A percentile compares a stretch with the other conserved stretches of the same genome.
Evolutionary conservation across 192 early-diverging fungal genomes (phyloP).

Genomic region (Rhizophagus clarus): DNA sequence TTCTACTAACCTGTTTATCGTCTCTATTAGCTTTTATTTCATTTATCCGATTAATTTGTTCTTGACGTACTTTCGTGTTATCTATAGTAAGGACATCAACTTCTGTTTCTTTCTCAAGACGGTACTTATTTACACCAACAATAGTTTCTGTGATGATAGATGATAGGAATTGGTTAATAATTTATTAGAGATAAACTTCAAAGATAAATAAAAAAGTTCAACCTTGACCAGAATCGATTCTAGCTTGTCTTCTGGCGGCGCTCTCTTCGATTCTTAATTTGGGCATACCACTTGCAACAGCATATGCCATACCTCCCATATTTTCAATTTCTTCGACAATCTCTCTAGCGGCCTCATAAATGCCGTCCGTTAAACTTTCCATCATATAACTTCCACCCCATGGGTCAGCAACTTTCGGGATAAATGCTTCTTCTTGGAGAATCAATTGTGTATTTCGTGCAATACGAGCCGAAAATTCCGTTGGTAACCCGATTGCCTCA

Average conservation of each 20-base stretch:
- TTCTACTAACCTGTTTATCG: conserved; percentile 40
- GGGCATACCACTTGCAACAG: conserved; percentile 86
- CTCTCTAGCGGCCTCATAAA: conserved; percentile 68
- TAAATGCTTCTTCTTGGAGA: conserved; percentile 83
- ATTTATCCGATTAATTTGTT: conserved; percentile 66
- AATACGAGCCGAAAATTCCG: conserved; percentile 82
- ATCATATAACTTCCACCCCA: conserved; percentile 95
- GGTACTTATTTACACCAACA: conserved; percentile 92
- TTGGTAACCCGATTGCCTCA: conserved; percentile 87
- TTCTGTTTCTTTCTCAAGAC: conserved; percentile 62
- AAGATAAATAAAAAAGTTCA: neutral
- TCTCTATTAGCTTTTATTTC: conserved; percentile 60
- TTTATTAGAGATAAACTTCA: neutral
- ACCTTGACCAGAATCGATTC: conserved; percentile 88
- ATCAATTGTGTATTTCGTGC: conserved; percentile 92
- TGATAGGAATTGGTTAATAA: neutral
- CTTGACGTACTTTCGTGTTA: conserved; percentile 71
- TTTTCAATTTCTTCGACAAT: conserved; percentile 81
- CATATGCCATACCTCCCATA: conserved; percentile 91
- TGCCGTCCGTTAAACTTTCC: conserved; percentile 84
- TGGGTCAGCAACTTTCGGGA: conserved; percentile 88
- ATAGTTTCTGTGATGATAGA: conserved; percentile 62
- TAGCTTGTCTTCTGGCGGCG: conserved; percentile 85
- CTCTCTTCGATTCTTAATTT: conserved; percentile 87
- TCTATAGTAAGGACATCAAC: conserved; percentile 82